Evolutionary conservation across 1,284 basidiomycete genomes (phyloP), one percentile per base, ranked within the genome.

Genomic region (Rhizopogon parksii): DNA sequence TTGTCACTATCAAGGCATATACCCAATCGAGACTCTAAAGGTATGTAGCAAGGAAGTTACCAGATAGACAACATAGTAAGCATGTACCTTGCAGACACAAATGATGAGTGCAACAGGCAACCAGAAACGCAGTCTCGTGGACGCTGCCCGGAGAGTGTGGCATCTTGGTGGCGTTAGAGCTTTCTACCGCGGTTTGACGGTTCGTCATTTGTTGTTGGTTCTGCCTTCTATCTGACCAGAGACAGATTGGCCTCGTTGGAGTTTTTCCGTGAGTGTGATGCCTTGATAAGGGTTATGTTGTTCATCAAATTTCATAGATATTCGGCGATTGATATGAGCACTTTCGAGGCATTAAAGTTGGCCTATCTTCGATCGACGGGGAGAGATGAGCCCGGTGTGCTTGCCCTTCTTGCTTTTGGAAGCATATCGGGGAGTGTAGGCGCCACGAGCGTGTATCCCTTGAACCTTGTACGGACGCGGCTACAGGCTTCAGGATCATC

Each of bases 401-500:
- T 91, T 53, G 90, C 90, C 6, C 64, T 92, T 21, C 78, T 95
- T 6, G 83, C 88, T 4, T 95, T 94, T 60, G 92, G 92, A 38
- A 92, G 90, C 60, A 71, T 94, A 56, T 94, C 91, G 8, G 92
- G 92, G 32, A 89, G 87, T 51, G 88, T 95, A 40, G 92, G 92
- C n/a, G 91, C 92, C 6, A 90, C 89, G 40, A 89, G 82, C 56
- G 93, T 95, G 35, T 96, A 95, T 67, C 93, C 90, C 5, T 75
- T 95, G 57, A 98, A 96, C 69, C 79, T 99, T 36, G 86, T 99
- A 17, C 82, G 95, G 25, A 99, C 96, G 8, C 83, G 95, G 45
- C 68, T 99, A 53, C 96, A 99, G 70, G 96, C 96, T 2, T 94
- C 93, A 0, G 96, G 96, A 1, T 95, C 91, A 0, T 82, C 88